Percentiles rank a stretch among this genome's conserved stretches.
phyloP scores from a whole-genome alignment of 2,329 filamentous ascomycete species.

The Colletotrichum paranaense region DNA sequence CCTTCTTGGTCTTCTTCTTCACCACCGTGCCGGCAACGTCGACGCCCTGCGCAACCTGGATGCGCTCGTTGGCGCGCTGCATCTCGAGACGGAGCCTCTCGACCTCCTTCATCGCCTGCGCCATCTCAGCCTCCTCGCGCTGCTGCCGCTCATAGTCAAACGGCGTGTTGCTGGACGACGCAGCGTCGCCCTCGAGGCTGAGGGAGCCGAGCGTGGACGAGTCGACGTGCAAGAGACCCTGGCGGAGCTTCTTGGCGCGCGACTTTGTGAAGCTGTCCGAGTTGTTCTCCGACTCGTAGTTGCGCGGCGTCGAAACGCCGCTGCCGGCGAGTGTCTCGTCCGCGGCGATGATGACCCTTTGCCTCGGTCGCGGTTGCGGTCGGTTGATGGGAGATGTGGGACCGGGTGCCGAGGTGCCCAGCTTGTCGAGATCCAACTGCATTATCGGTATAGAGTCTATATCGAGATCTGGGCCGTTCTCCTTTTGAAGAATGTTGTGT shows the following conservation, averaged over 20 bases:
- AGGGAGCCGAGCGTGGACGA: conserved; percentile 83
- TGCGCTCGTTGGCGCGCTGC: conserved; percentile 82
- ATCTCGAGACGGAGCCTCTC: conserved; percentile 89
- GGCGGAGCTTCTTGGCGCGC: conserved; percentile 64
- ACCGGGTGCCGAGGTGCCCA: conserved; percentile 44
- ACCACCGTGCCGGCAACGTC: conserved; percentile 74
- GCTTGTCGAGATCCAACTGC: conserved; percentile 81
- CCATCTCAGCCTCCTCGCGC: conserved; percentile 89
- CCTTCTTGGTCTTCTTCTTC: conserved; percentile 76
- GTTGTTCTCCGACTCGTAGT: conserved; percentile 67
- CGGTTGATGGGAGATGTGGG: conserved; percentile 45
- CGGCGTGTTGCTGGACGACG: conserved; percentile 43
- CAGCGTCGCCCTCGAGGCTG: conserved; percentile 69
- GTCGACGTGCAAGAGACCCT: conserved; percentile 82
- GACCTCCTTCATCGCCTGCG: conserved; percentile 86
- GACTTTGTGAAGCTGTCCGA: conserved; percentile 60
- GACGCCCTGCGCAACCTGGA: conserved; percentile 77
- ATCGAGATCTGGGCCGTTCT: conserved; percentile 83
- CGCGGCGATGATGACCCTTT: conserved; percentile 74
- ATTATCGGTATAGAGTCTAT: conserved; percentile 97
- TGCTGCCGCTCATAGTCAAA: conserved; percentile 75
- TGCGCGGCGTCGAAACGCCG: conserved; percentile 59
- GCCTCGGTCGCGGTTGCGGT: conserved; percentile 57
- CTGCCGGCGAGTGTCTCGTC: conserved; percentile 78
- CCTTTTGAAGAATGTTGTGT: conserved; percentile 78